Evolutionary conservation across 768 basidiomycete genomes (phyloP), one percentile per base, ranked within the genome.

Genomic region (Rossbeevera mucosa): DNA sequence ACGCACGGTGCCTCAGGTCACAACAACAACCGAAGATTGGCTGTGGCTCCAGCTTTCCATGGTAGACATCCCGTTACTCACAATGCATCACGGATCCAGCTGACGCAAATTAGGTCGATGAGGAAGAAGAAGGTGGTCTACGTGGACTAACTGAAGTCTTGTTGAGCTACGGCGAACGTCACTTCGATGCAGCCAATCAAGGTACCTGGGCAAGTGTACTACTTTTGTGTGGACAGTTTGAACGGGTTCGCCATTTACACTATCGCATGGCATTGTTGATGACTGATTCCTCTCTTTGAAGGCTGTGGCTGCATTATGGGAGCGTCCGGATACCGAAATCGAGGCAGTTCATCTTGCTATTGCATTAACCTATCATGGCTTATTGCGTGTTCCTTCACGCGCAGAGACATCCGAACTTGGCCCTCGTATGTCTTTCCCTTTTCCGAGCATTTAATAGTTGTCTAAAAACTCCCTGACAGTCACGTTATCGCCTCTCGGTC

Each of bases 1-100:
- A 51, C 79, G 93, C 44, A 87, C 82, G 60, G 85, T 94, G 2
- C 80, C 83, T 5, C 81, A 85, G 36, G 92, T 97, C 5, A 97
- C 94, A 0, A 80, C 80, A 9, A 94, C 94, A 1, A 94, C 91
- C 2, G 96, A 97, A 66, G 96, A 99, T 69, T 99, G 95, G 95
- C 75, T 97, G 30, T 99, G 95, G 95, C 86, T 94, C 75, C 94
- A 99, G 72, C 78, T 98, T 13, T 79, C 86, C 1, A 88, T 97
- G 82, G 89, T 84, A 44, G 13, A 31, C 50, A 30, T 40, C 22
- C 6, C 16, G 0, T 14, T 33, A 36, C 5, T 28, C 30, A 11
- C 16, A 25, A 30, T 44, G 46, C 14, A 9, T 44, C 20, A 61
- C 16, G n/a, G 1, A 14, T 29, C 44, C 5, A 51, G 47, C 56